Percentiles rank a stretch among this genome's conserved stretches.
phyloP scores from a whole-genome alignment of 345 rosid species.

The Luvunga scandens region DNA sequence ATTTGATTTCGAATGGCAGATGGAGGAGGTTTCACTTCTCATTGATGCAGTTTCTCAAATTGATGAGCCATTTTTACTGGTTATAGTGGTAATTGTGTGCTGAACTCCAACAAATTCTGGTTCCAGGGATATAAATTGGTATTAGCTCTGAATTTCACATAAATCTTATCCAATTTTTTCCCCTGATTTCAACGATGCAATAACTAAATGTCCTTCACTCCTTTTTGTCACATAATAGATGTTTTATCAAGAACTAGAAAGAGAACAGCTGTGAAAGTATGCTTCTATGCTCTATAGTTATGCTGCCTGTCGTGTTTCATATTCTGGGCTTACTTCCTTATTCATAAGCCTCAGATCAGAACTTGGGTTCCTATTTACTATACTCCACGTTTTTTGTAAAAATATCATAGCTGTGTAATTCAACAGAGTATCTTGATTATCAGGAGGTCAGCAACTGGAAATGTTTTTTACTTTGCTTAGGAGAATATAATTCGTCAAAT shows the following conservation, averaged over 20 bases:
- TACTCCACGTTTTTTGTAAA: not conserved
- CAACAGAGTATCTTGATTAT: not conserved
- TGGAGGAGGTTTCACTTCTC: slow-evolving; percentile 95
- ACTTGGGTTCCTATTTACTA: slow-evolving; percentile 1
- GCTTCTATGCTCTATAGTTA: not conserved
- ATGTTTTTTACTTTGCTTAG: not conserved
- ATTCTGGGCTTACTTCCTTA: not conserved
- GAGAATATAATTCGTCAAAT: not conserved
- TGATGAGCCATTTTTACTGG: slow-evolving; percentile 96
- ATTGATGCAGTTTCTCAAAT: slow-evolving; percentile 81
- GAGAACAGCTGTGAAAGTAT: slow-evolving; percentile 7
- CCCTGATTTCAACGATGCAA: slow-evolving; percentile 23
- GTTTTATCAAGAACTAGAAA: slow-evolving; percentile 14
- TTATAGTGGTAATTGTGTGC: slow-evolving; percentile 99
- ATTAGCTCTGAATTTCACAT: slow-evolving; percentile 81
- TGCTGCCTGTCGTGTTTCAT: not conserved
- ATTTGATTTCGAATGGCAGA: slow-evolving; percentile 48
- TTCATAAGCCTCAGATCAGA: not conserved
- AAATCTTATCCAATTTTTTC: slow-evolving; percentile 26
- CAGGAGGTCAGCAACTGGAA: not conserved
- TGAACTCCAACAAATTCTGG: slow-evolving; percentile 97
- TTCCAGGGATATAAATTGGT: slow-evolving; percentile 90
- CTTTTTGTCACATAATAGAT: not conserved
- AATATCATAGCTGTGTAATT: not conserved
- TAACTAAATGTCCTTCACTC: slow-evolving; percentile 13